Base-by-base conservation (phyloP, 305 asterid genomes). In the Vinca major region DNA sequence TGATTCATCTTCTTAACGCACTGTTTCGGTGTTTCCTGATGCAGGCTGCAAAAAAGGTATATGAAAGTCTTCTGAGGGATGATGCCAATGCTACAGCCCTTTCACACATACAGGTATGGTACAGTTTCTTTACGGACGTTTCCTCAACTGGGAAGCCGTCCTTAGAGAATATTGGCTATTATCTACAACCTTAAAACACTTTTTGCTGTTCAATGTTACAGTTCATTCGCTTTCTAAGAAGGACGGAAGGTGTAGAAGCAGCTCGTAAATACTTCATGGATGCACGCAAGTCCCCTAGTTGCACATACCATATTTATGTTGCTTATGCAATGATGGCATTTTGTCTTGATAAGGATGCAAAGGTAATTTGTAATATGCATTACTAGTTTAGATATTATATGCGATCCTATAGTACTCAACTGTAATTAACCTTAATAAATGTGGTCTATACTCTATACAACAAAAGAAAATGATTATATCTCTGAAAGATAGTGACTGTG, bases 261-360 rank as follows among this genome's bases (percentile, higher is more conserved):
- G 96, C 98, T 75, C 97, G 95, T 57, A 90, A 81, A 79, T 86
- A 85, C 84, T 93, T 93, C 69, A 73, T 90, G 72, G 97, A 93
- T 77, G 93, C 97, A 61, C 91, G 90, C 53, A 90, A 93, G 80
- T 93, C 90, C 69, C 95, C 97, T 45, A 87, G 79, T 68, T 93
- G 98, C 89, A 90, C 92, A 62, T 89, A 89, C 85, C 98, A 93
- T 81, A 89, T 93, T 51, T 93, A 82, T 80, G 96, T 93, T 78
- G 98, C 97, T 75, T 87, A 93, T 75, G 98, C 98, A 63, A 87
- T 79, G 91, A 87, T 92, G 97, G 95, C 95, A 53, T 92, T 90
- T 77, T 92, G 98, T 84, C 95, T 83, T 37, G 97, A 92, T 73
- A 92, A 92, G 87, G 96, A 92, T 75, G 86, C 95, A 61, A 88